These are phyloP conservation scores for Gardenia jasminoides DNA, from an alignment of 257 asterid species.

Conservation along the genomic window DNA sequence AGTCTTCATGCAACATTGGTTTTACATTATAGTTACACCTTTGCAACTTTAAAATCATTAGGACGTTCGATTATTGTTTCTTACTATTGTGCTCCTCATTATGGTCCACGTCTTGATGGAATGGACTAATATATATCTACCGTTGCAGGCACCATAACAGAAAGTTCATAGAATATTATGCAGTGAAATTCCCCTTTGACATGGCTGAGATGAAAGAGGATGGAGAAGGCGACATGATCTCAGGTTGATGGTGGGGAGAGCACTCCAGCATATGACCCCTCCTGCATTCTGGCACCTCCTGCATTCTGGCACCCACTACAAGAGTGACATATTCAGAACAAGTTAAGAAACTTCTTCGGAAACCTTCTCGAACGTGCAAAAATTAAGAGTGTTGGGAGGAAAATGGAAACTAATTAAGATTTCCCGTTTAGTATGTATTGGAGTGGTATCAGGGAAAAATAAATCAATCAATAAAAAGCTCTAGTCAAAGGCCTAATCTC, in stretches of 20 bases:
- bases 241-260: conserved; percentile 8
- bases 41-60: too few species aligned
- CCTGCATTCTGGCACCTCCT: too few species aligned
- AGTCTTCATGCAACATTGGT: too few species aligned
- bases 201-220: conserved; percentile 35
- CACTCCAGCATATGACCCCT: conserved; percentile 26
- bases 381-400: conserved; percentile 11
- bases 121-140: too few species aligned
- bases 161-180: conserved; percentile 36
- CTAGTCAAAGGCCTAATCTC: too few species aligned
- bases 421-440: conserved; percentile 1
- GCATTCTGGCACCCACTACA: conserved; percentile 18
- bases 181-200: conserved; percentile 29
- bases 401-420: conserved; percentile 4
- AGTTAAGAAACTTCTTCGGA: conserved; percentile 33
- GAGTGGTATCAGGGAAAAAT: background rate
- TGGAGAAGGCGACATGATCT: conserved; percentile 32
- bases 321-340: conserved; percentile 26
- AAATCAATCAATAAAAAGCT: too few species aligned
- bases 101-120: background rate
- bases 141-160: conserved; percentile 37
- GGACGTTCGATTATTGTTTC: too few species aligned
- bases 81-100: too few species aligned
- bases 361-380: conserved; percentile 11
- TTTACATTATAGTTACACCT: too few species aligned